Evolutionary conservation across 805 yeast genomes (phyloP).

Genomic region (Clavispora fructus): DNA sequence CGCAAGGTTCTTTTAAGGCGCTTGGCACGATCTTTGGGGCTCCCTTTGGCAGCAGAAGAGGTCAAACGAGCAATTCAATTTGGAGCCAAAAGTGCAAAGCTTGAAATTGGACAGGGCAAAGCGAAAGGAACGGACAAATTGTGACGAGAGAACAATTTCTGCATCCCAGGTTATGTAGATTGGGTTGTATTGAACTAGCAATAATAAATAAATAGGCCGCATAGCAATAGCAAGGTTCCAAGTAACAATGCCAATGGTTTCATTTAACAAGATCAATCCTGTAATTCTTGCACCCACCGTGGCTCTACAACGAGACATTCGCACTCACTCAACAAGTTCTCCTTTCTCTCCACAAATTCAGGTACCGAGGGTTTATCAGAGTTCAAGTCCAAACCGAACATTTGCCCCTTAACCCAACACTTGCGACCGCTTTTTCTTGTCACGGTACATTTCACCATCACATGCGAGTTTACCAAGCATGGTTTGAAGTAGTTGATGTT

Average conservation of each 20-base stretch:
- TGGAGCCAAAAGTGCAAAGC: slow-evolving; percentile 92
- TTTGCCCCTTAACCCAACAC: slow-evolving; percentile 34
- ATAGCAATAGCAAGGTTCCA: no score
- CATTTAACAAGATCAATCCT: slow-evolving; percentile 2
- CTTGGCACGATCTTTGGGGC: slow-evolving; percentile 49
- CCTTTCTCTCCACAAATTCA: slow-evolving; percentile 16
- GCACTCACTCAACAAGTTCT: slow-evolving; percentile 29
- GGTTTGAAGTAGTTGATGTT: slow-evolving; percentile 37
- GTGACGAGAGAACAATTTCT: not conserved
- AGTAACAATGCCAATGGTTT: no score
- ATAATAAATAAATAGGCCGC: no score
- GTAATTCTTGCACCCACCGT: slow-evolving; percentile 30
- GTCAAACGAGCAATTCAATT: slow-evolving; percentile 94
- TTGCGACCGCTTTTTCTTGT: slow-evolving; percentile 32
- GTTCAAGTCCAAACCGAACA: slow-evolving; percentile 21
- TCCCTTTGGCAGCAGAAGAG: slow-evolving; percentile 60
- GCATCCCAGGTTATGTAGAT: no score
- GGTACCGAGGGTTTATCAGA: slow-evolving; percentile 7
- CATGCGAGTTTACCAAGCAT: slow-evolving; percentile 25
- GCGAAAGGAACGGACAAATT: slow-evolving; percentile 65
- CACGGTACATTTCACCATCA: slow-evolving; percentile 31
- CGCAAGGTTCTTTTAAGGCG: slow-evolving; percentile 57
- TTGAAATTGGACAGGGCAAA: slow-evolving; percentile 75
- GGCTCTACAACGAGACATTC: slow-evolving; percentile 41
- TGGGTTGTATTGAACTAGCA: no score